phyloP scores from a whole-genome alignment of 139 green algal species.

The Nannochloris sp. region DNA sequence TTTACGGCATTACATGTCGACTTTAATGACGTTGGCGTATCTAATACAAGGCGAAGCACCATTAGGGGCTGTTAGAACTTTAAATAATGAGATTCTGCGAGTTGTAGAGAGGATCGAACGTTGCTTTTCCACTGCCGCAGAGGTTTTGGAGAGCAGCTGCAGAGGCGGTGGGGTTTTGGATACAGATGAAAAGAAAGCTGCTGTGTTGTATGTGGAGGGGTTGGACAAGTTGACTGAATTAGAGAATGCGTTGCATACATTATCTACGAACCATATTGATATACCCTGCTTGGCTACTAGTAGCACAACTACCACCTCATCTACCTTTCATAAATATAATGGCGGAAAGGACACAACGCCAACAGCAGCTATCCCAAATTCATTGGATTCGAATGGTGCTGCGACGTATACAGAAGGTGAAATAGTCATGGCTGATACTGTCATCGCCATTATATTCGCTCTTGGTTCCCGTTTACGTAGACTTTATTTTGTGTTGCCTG shows the following conservation, averaged over 20 bases:
- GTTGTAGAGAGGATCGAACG: neutral
- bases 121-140: neutral
- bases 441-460: constrained; percentile 10
- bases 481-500: constrained; percentile 11
- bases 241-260: neutral
- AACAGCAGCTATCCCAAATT: too few relatives aligned
- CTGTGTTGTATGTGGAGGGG: neutral
- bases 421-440: constrained; percentile 4
- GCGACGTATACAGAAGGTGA: neutral
- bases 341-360: too few relatives aligned
- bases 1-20: constrained; percentile 13
- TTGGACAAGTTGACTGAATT: neutral
- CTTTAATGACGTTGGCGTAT: constrained; percentile 9
- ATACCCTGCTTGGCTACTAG: neutral
- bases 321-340: too few relatives aligned
- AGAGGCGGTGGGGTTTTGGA: too few relatives aligned
- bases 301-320: too few relatives aligned
- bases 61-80: neutral
- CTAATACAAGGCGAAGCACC: neutral
- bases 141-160: neutral
- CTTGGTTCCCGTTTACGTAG: constrained; percentile 12
- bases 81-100: neutral
- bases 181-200: neutral
- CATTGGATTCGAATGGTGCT: too few relatives aligned
- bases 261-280: neutral